Evolutionary conservation across 2,329 filamentous ascomycete genomes (phyloP).

Genomic region (Diaporthe nobilis): DNA sequence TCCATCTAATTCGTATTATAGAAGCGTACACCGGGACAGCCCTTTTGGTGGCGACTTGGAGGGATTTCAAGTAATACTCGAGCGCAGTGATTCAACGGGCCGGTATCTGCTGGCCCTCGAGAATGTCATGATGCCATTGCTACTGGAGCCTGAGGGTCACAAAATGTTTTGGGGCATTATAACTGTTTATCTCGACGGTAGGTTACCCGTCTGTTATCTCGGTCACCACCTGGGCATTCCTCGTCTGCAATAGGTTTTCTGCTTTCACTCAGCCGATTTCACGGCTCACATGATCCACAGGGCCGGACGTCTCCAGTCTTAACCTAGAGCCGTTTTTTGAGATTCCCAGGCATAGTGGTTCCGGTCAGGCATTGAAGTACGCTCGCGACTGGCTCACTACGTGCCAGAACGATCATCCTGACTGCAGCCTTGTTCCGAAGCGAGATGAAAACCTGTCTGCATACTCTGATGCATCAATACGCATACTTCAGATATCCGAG

Average conservation of each 20-base stretch:
- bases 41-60: too few species aligned
- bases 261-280: not conserved
- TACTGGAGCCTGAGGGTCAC: not conserved
- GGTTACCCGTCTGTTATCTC: not conserved
- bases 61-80: not conserved
- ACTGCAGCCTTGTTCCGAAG: not conserved
- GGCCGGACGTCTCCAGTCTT: not conserved
- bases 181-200: not conserved
- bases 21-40: too few species aligned
- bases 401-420: not conserved
- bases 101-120: not conserved
- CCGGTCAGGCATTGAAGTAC: not conserved
- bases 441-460: too few species aligned
- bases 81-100: not conserved
- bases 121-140: not conserved
- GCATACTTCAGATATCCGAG: not conserved
- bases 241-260: not conserved
- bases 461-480: not conserved
- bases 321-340: not conserved
- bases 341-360: not conserved
- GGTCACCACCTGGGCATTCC: not conserved
- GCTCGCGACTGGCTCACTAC: not conserved
- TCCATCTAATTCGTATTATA: too few species aligned
- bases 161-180: not conserved
- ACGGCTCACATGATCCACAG: not conserved